Base-by-base conservation (phyloP, 306 rosid genomes). In the Prunus kanzakura region DNA sequence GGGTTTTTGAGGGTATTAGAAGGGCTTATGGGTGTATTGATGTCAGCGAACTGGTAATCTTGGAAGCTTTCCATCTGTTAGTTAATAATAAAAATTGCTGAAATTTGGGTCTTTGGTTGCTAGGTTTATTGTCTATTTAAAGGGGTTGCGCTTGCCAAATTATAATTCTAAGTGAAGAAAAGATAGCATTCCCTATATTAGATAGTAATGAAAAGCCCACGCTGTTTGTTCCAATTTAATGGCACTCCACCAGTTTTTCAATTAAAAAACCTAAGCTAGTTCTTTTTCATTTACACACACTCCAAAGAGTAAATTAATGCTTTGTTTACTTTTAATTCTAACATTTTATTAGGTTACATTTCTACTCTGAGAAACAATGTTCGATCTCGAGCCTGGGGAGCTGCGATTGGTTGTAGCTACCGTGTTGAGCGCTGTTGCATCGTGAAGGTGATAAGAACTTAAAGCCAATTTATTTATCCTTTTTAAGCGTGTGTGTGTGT, bases 311-410 rank as follows among this genome's bases (percentile, higher is more conserved):
- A 62, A 7, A 71, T 10, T 20, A 30, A 52, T 30, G 35, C 46
- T 70, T 68, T 62, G 79, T 46, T 55, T 83, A 67, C 76, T 72
- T 54, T 83, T 41, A 46, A 49, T 45, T 75, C 22, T 78, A 45
- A 80, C 54, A 68, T 35, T 60, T 60, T 74, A 35, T 73, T 87
- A 94, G 98, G 95, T 85, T 94, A 94, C 80, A 83, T 92, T 74
- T 94, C 98, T 47, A 87, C 97, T 49, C 76, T 89, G 84, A 88
- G 98, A 86, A 94, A 94, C 82, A 94, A 92, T 74, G 97, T 94
- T 30, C 95, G 98, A 50, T 94, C 98, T 27, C 98, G 98, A 66
- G 97, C 97, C 7, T 94, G 98, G 98, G 98, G 97, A 80, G 98
- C 97, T 79, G 93, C 97, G 82, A 89, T 89, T 86, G 97, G 98